phyloP scores from a whole-genome alignment of 2,329 filamentous ascomycete species.

The Epichloe elymi region DNA sequence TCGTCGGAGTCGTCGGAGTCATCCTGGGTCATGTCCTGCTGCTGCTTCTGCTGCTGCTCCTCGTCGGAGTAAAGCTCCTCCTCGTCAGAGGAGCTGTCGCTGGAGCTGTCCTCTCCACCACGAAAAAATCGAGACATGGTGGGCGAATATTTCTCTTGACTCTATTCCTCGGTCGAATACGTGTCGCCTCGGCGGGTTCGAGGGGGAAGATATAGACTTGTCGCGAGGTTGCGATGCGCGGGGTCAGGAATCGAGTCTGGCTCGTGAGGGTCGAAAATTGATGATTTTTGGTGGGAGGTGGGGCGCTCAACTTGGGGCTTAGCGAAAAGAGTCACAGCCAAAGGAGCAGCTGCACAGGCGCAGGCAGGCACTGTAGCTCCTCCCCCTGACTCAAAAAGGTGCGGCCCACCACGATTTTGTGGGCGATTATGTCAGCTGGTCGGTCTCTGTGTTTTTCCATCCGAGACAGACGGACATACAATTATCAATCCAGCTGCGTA shows the following conservation, averaged over 20 bases:
- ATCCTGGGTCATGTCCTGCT: slow-evolving; percentile 25
- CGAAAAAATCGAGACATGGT: slow-evolving; percentile 97
- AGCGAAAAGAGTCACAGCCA: slow-evolving; percentile 14
- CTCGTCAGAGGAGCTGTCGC: slow-evolving; percentile 90
- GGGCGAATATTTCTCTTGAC: slow-evolving; percentile 17
- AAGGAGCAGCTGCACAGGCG: not conserved
- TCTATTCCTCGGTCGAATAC: slow-evolving; percentile 3
- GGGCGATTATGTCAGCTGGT: slow-evolving; percentile 7
- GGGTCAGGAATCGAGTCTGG: slow-evolving; percentile 20
- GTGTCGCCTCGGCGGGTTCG: slow-evolving; percentile 7
- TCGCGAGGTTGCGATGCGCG: slow-evolving; percentile 20
- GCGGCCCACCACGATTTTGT: not conserved
- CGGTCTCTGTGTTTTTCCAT: slow-evolving; percentile 1
- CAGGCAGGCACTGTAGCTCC: not conserved
- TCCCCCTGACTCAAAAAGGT: not conserved
- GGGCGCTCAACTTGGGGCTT: slow-evolving; percentile 26
- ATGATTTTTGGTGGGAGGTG: slow-evolving; percentile 30
- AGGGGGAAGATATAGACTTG: slow-evolving; percentile 6
- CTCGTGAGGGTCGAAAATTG: slow-evolving; percentile 23
- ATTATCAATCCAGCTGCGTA: too few relatives aligned
- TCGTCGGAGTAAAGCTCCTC: slow-evolving; percentile 71
- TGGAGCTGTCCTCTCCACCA: slow-evolving; percentile 81
- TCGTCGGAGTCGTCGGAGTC: slow-evolving; percentile 27
- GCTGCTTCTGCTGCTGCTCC: slow-evolving; percentile 20
- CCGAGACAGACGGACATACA: too few relatives aligned